Evolutionary conservation across 176 grass and related monocot genomes (phyloP), one percentile per base, ranked within the genome.

Genomic region (Bolboschoenus planiculmis): DNA sequence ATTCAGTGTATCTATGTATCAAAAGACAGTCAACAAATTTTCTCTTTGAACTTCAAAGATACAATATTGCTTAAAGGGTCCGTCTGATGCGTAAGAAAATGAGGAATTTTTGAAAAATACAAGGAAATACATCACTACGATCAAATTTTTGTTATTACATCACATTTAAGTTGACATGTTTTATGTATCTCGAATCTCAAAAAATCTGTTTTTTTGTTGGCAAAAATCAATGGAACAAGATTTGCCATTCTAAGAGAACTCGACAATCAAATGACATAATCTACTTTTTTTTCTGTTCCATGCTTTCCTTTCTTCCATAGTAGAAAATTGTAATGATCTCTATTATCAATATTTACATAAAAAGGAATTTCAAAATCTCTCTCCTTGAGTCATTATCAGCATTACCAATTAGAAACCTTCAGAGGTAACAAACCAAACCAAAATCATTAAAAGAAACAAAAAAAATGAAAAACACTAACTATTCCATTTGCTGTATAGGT

Each of bases 401-500:
- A 53, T 53, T 15, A 53, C 13, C 1, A 53, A 53, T 4, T 53
- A 15, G 18, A 53, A 53, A 53, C 3, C 11, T 53, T 15, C 15
- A 40, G 4, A n/a, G n/a, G n/a, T n/a, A n/a, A n/a, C n/a, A n/a
- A n/a, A n/a, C n/a, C n/a, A n/a, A n/a, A n/a, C n/a, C 3, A 3
- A 40, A 6, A 40, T 40, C 39, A 40, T 40, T 40, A 40, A 40
- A 40, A 40, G 39, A 40, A 53, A 53, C 3, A 4, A 15, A 33
- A 81, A 47, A 18, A 1, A 46, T 20, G 31, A n/a, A 33, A 30
- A 29, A 15, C 5, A 81, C 78, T 57, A 36, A 81, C 57, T 16
- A 81, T 81, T 15, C 79, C 79, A 81, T 64, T 81, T 47, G 10
- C 79, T 1, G 79, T 63, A 36, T 64, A 81, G 21, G 79, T 81